Evolutionary conservation across 164 flowering plant genomes (phyloP).

Genomic region (Umbilicus rupestris): DNA sequence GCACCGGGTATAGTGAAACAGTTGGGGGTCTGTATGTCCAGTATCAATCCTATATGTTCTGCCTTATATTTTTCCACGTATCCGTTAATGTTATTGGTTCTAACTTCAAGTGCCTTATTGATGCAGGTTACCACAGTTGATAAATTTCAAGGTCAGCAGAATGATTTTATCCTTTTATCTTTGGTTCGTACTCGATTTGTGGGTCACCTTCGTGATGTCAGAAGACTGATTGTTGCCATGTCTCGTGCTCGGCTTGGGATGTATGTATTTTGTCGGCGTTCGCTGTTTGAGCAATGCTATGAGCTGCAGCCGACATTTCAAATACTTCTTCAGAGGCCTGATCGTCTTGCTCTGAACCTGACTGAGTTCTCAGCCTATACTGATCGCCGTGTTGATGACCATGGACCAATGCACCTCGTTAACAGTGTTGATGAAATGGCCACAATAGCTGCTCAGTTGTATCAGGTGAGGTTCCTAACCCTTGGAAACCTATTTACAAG

Average conservation of each 20-base stretch:
- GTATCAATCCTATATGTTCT: neutral
- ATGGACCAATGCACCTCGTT: slow-evolving; percentile 44
- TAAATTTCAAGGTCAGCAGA: slow-evolving; percentile 99
- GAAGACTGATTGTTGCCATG: slow-evolving; percentile 97
- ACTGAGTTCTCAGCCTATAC: slow-evolving; percentile 47
- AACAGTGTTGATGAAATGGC: slow-evolving; percentile 70
- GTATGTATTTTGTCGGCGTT: slow-evolving; percentile 79
- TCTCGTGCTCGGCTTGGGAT: slow-evolving; percentile 96
- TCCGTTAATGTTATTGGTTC: neutral
- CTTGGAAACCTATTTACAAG: no score
- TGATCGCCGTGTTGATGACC: slow-evolving; percentile 62
- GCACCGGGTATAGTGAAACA: no score
- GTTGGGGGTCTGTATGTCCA: no score
- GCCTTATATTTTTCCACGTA: neutral
- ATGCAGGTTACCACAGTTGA: slow-evolving; percentile 90
- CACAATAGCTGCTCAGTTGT: slow-evolving; percentile 35
- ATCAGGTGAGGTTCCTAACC: slow-evolving; percentile 52
- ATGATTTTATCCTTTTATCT: slow-evolving; percentile 82
- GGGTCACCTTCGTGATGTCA: slow-evolving; percentile 97
- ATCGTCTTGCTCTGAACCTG: slow-evolving; percentile 64
- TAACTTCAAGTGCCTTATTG: neutral
- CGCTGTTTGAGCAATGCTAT: slow-evolving; percentile 92
- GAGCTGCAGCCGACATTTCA: slow-evolving; percentile 91
- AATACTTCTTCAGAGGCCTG: slow-evolving; percentile 79
- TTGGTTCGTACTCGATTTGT: slow-evolving; percentile 94